phyloP scores from a whole-genome alignment of 2,329 filamentous ascomycete species.

The Colletotrichum shisoi region DNA sequence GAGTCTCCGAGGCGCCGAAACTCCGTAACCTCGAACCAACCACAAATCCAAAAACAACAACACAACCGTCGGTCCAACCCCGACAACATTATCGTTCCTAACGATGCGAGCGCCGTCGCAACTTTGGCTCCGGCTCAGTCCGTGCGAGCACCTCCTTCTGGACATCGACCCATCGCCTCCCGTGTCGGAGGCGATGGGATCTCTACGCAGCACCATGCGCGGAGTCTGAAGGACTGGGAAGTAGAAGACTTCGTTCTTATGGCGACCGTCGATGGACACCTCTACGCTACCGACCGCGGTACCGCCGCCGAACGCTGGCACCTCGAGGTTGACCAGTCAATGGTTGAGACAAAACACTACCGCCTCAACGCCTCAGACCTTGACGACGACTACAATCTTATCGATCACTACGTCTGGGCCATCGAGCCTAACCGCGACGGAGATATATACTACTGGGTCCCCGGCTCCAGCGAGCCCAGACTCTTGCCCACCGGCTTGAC shows the following conservation, averaged over 20 bases:
- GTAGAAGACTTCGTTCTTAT: slow-evolving; percentile 99
- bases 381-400: slow-evolving; percentile 66
- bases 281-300: slow-evolving; percentile 88
- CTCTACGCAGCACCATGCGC: slow-evolving; percentile 89
- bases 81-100: slow-evolving; percentile 51
- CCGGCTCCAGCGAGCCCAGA: slow-evolving; percentile 65
- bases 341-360: slow-evolving; percentile 89
- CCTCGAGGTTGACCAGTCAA: slow-evolving; percentile 81
- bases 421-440: slow-evolving; percentile 91
- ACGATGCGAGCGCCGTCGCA: slow-evolving; percentile 93
- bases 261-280: slow-evolving; percentile 98
- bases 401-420: slow-evolving; percentile 93
- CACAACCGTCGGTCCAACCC: slow-evolving; percentile 42
- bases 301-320: slow-evolving; percentile 87
- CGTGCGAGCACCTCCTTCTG: slow-evolving; percentile 91
- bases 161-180: slow-evolving; percentile 66
- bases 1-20: slow-evolving; percentile 35
- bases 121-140: slow-evolving; percentile 95
- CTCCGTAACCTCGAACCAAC: slow-evolving; percentile 41
- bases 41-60: slow-evolving; percentile 46
- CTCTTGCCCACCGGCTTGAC: slow-evolving; percentile 74
- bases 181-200: slow-evolving; percentile 64
- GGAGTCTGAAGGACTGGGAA: slow-evolving; percentile 98
- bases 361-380: slow-evolving; percentile 71
- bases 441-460: slow-evolving; percentile 84